Evolutionary conservation across 129 eudicot genomes (phyloP), one percentile per base, ranked within the genome.

Genomic region (Rutidosis leptorrhynchoides): DNA sequence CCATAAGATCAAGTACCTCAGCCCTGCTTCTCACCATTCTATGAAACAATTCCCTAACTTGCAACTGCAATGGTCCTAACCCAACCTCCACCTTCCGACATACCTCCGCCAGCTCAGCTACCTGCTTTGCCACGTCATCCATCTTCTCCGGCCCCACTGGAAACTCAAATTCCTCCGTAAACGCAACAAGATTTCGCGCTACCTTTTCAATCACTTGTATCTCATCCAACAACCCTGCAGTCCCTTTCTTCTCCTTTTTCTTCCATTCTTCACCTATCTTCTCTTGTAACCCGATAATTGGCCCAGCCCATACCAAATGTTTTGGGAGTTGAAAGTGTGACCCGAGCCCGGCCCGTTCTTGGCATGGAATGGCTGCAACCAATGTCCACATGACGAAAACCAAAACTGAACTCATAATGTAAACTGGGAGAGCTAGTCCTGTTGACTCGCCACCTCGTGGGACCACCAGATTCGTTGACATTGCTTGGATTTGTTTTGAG

Each of bases 21-120:
- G 79, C 82, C 70, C 99, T 80, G 72, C 90, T 86, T 77, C 86
- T 89, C 56, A 86, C 99, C 81, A 93, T 83, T 81, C 96, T 84
- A 83, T 84, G 95, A 62, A 93, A 93, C 78, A 93, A 84, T 29
- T 93, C 96, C 51, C 99, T 80, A 12, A 89, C 83, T 58, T 86
- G 93, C 65, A 67, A 83, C 30, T 89, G 96, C 22, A 93, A 59
- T 7, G 96, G 96, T 62, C 64, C 84, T 64, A 93, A 73, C 55
- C 95, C 96, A n/a, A 80, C 96, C 77, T 84, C 96, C 90, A 93
- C 60, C 21, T 64, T 79, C 73, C 65, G 74, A 60, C 96, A 93
- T 1, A 93, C 58, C 53, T 84, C 95, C 40, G 67, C 81, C 79
- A 93, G 7, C 66, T 88, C 95, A 2, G 61, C 68, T 70, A 89